Conservation (phyloP, 2,329 filamentous ascomycete species). For the Aspergillus amoenus region DNA sequence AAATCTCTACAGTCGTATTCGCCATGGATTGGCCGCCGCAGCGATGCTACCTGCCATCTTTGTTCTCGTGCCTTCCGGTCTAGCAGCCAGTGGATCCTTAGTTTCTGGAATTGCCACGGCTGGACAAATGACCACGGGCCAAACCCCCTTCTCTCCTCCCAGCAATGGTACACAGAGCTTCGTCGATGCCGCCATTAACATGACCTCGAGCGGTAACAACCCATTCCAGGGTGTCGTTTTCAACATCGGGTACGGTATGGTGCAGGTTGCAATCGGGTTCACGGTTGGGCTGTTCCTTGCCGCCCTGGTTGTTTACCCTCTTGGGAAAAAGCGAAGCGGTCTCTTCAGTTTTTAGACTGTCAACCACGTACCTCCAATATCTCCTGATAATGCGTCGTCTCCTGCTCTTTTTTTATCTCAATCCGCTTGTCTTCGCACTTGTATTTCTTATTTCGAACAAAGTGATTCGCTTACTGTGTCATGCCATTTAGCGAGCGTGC, state of each 20-base stretch:
- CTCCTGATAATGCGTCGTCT: neutral
- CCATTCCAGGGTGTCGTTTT: slow-evolving; percentile 34
- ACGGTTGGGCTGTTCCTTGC: slow-evolving; percentile 51
- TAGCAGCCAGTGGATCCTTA: slow-evolving; percentile 59
- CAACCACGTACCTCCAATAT: neutral
- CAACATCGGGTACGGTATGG: slow-evolving; percentile 50
- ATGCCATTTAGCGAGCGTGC: neutral
- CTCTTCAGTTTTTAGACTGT: slow-evolving; percentile 45
- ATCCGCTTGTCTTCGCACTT: neutral
- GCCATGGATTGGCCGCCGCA: slow-evolving; percentile 79
- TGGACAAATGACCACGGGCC: slow-evolving; percentile 49
- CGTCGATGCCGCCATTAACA: slow-evolving; percentile 28
- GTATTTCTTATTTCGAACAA: neutral
- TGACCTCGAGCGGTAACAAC: slow-evolving; percentile 15
- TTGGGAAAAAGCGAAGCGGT: slow-evolving; percentile 50
- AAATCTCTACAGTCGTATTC: slow-evolving; percentile 71
- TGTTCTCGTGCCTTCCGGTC: slow-evolving; percentile 62
- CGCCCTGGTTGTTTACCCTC: slow-evolving; percentile 49
- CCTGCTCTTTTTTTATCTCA: neutral
- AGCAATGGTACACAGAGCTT: slow-evolving; percentile 41
- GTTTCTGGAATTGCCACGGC: slow-evolving; percentile 60
- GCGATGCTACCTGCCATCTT: slow-evolving; percentile 90
- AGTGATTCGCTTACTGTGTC: neutral
- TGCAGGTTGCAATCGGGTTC: slow-evolving; percentile 52
- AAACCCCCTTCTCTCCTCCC: slow-evolving; percentile 42